Conservation (phyloP, 1,284 basidiomycete genomes). For the Wallemia hederae region DNA sequence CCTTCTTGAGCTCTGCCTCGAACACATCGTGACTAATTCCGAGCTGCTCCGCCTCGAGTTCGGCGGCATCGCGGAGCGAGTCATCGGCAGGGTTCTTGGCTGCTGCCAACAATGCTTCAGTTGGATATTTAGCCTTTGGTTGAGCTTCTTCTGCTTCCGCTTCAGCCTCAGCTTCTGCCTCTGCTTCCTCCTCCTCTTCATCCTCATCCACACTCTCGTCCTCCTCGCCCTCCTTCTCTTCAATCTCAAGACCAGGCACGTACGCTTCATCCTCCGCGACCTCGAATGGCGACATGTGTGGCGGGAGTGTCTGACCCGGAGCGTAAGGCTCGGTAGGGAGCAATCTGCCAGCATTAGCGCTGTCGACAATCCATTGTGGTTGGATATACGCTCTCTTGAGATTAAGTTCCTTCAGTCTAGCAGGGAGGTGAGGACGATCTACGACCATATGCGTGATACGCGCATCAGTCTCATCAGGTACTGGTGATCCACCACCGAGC, state of each 20-base stretch:
- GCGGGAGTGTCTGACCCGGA: slow-evolving; percentile 65
- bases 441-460: slow-evolving; percentile 81
- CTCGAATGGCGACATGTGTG: slow-evolving; percentile 79
- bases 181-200: slow-evolving; percentile 13
- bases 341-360: slow-evolving; percentile 60
- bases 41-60: slow-evolving; percentile 71
- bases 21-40: slow-evolving; percentile 61
- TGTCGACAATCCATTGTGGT: slow-evolving; percentile 95
- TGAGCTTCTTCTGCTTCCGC: slow-evolving; percentile 7
- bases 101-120: slow-evolving; percentile 25
- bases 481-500: slow-evolving; percentile 53
- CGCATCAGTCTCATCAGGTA: slow-evolving; percentile 26
- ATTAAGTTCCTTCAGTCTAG: slow-evolving; percentile 23
- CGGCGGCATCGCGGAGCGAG: slow-evolving; percentile 52
- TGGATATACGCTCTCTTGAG: slow-evolving; percentile 63
- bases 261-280: slow-evolving; percentile 7
- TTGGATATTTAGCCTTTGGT: slow-evolving; percentile 8
- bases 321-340: slow-evolving; percentile 60
- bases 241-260: slow-evolving; percentile 8
- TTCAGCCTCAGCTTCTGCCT: slow-evolving; percentile 8
- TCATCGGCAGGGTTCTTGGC: slow-evolving; percentile 30
- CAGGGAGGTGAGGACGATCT: slow-evolving; percentile 37
- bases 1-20: slow-evolving; percentile 44
- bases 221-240: slow-evolving; percentile 16
- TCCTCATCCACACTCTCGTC: slow-evolving; percentile 15